Evolutionary conservation across 78 protist genomes (phyloP).

Genomic region (Isochrysis galbana): DNA sequence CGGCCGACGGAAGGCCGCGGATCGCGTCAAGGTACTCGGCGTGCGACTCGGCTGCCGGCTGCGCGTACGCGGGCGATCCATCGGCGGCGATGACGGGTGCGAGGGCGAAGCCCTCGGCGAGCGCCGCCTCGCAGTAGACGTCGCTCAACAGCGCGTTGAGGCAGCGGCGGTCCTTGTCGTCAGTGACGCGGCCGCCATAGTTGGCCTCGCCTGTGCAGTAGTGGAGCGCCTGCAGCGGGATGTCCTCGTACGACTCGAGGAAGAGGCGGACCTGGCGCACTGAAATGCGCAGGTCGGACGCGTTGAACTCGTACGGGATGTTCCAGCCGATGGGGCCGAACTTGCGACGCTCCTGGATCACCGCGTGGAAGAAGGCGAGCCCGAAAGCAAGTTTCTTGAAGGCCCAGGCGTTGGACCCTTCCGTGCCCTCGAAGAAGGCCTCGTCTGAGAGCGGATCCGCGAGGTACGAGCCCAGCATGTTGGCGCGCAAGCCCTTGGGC

Average conservation of each 20-base stretch:
- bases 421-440: not conserved
- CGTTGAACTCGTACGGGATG: slow-evolving; percentile 85
- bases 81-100: slow-evolving; percentile 19
- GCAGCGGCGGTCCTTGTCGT: slow-evolving; percentile 71
- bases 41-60: slow-evolving; percentile 5
- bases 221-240: slow-evolving; percentile 59
- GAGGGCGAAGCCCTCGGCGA: slow-evolving; percentile 19
- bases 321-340: slow-evolving; percentile 89
- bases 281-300: slow-evolving; percentile 67
- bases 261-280: slow-evolving; percentile 48
- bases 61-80: slow-evolving; percentile 35
- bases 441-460: not conserved
- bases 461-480: slow-evolving; percentile 62
- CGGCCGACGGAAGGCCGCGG: slow-evolving; percentile 32
- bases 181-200: slow-evolving; percentile 89
- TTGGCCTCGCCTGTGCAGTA: slow-evolving; percentile 69
- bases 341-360: slow-evolving; percentile 82
- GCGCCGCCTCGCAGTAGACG: slow-evolving; percentile 13
- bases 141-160: slow-evolving; percentile 27
- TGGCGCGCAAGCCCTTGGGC: slow-evolving; percentile 84
- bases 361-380: slow-evolving; percentile 82
- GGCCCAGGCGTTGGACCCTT: slow-evolving; percentile 2
- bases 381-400: slow-evolving; percentile 64
- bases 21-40: slow-evolving; percentile 26
- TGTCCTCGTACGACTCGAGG: slow-evolving; percentile 40